Conservation (phyloP, 2,329 filamentous ascomycete genomes). For the Trichoderma brevicompactum region DNA sequence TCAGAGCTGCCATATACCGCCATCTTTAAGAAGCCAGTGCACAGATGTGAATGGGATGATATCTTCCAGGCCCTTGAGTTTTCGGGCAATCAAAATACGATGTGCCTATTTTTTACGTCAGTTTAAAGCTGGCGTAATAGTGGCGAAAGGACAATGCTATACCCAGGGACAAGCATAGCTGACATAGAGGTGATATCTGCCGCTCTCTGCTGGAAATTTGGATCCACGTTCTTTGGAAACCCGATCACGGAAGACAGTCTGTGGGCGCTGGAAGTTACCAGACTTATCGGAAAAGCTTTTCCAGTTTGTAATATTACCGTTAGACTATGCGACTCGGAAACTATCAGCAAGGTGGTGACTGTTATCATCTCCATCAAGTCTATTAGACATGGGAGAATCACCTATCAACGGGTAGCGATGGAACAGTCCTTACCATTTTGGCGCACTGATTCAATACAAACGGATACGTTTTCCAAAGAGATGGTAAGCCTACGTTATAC, state of each 20-base stretch:
- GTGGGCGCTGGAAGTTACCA: slow-evolving; percentile 89
- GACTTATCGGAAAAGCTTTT: slow-evolving; percentile 74
- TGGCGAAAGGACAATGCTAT: slow-evolving; percentile 28
- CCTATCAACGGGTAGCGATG: not conserved
- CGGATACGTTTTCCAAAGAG: not conserved
- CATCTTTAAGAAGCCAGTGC: slow-evolving; percentile 80
- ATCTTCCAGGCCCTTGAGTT: slow-evolving; percentile 88
- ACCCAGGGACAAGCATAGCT: slow-evolving; percentile 92
- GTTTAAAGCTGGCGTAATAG: not conserved
- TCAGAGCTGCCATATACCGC: slow-evolving; percentile 45
- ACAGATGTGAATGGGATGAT: slow-evolving; percentile 78
- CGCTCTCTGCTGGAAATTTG: slow-evolving; percentile 81
- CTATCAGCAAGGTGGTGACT: not conserved
- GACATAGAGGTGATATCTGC: slow-evolving; percentile 89
- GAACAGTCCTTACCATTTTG: not conserved
- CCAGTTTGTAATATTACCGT: slow-evolving; percentile 72
- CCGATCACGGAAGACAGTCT: slow-evolving; percentile 76
- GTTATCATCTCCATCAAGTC: no score
- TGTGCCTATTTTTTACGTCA: slow-evolving; percentile 59
- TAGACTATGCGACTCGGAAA: not conserved
- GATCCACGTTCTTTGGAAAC: slow-evolving; percentile 73
- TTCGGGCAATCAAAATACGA: slow-evolving; percentile 81
- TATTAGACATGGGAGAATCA: not conserved
- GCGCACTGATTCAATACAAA: not conserved
- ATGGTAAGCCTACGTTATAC: not conserved